Evolutionary conservation across 1,139 yeast species (phyloP).

Genomic region (Saccharomyces hybrid): DNA sequence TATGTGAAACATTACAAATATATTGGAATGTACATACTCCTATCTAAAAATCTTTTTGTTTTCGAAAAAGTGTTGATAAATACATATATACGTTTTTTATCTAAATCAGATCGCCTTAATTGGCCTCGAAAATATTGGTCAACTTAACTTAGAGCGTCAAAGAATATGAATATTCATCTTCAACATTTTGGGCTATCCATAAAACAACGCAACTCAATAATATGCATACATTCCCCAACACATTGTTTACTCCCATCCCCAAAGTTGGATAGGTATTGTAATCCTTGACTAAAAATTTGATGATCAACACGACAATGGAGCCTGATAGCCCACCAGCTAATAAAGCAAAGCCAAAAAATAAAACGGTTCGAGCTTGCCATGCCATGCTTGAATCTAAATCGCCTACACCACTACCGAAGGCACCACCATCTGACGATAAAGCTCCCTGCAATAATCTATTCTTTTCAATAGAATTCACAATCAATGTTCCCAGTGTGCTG

Average conservation of each 20-base stretch:
- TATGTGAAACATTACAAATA: background rate
- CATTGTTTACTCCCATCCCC: slow-evolving; percentile 91
- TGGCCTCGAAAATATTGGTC: background rate
- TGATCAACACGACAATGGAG: slow-evolving; percentile 74
- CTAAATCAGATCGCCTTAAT: background rate
- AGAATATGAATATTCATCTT: slow-evolving; percentile 91
- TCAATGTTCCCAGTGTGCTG: slow-evolving; percentile 82
- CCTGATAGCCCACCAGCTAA: slow-evolving; percentile 95
- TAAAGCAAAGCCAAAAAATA: slow-evolving; percentile 85
- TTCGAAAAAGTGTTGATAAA: background rate
- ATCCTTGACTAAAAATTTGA: slow-evolving; percentile 75
- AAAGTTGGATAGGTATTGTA: slow-evolving; percentile 74
- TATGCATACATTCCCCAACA: slow-evolving; percentile 68
- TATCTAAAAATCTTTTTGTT: background rate
- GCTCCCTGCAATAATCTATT: slow-evolving; percentile 58
- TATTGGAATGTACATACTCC: background rate
- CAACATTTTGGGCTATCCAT: slow-evolving; percentile 92
- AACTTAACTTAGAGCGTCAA: slow-evolving; percentile 51
- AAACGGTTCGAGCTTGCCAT: slow-evolving; percentile 88
- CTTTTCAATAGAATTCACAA: slow-evolving; percentile 88
- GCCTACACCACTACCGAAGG: slow-evolving; percentile 30
- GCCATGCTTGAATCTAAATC: slow-evolving; percentile 46
- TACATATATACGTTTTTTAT: background rate
- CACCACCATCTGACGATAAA: slow-evolving; percentile 45
- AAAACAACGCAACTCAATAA: slow-evolving; percentile 82